These are phyloP conservation scores for Pichia kluyveri DNA, from an alignment of 805 yeast genomes.

Conservation along the genomic window DNA sequence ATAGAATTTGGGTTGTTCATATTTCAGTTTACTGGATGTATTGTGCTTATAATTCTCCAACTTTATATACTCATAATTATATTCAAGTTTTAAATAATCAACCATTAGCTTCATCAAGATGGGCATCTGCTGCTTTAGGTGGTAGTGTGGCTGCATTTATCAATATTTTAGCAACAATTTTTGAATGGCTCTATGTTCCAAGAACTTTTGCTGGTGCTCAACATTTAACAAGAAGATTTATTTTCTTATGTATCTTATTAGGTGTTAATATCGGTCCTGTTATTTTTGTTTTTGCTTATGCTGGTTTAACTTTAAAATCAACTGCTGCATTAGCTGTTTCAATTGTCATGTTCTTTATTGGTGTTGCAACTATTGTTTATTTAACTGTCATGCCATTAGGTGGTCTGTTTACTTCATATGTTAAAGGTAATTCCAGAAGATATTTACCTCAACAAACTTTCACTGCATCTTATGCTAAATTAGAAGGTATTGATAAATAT, in stretches of 20 bases:
- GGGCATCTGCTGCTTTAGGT: slow-evolving; percentile 91
- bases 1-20: slow-evolving; percentile 97
- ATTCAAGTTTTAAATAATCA: slow-evolving; percentile 72
- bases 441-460: slow-evolving; percentile 92
- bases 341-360: slow-evolving; percentile 82
- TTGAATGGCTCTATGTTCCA: slow-evolving; percentile 96
- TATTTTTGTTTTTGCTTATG: slow-evolving; percentile 75
- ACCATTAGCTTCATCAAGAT: slow-evolving; percentile 83
- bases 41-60: slow-evolving; percentile 85
- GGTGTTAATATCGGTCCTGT: slow-evolving; percentile 76
- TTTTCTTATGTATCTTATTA: slow-evolving; percentile 61
- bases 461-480: slow-evolving; percentile 80
- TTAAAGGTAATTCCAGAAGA: slow-evolving; percentile 78
- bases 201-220: slow-evolving; percentile 99
- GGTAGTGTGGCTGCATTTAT: slow-evolving; percentile 79
- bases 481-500: slow-evolving; percentile 89
- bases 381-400: slow-evolving; percentile 95
- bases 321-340: slow-evolving; percentile 70
- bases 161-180: slow-evolving; percentile 78
- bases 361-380: slow-evolving; percentile 74
- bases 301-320: slow-evolving; percentile 57
- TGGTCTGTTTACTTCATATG: slow-evolving; percentile 87
- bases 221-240: slow-evolving; percentile 80
- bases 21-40: slow-evolving; percentile 90
- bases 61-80: slow-evolving; percentile 81